Evolutionary conservation across 371 early-diverging fungal genomes (phyloP), one percentile per base, ranked within the genome.

Genomic region (Blastocladiella emersonii): DNA sequence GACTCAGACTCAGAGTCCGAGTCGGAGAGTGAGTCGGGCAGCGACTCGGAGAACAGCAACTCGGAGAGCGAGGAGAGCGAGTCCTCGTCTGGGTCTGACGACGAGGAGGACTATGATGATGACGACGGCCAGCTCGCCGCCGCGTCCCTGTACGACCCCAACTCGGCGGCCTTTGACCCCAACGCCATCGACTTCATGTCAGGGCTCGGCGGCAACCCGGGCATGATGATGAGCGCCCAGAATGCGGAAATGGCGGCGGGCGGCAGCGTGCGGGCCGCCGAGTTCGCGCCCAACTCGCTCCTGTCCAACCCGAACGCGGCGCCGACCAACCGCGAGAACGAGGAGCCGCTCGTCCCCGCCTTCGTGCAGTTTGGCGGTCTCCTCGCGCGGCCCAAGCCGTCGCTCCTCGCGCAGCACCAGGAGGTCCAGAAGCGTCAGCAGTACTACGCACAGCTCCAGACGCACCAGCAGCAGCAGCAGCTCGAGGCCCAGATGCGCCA

Each of bases 381-480:
- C 15, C 59, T 62, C 4, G 63, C 62, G 13, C 27, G 34, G 13
- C 62, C 62, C 25, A 44, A 57, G 21, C 32, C n/a, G 15, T 34
- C 62, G 34, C 59, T 68, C 13, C 68, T 66, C 35, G 66, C 65
- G 60, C 72, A 73, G 61, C 72, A 71, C 61, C 57, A 70, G n/a
- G 48, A 64, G 10, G 55, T 67, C 37, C 48, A 39, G 30, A 37
- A 57, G 48, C 68, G 66, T 13, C 62, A 62, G n/a, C 30, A 62
- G 34, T 62, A 53, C 41, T 62, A 62, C 32, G 44, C 62, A 41
- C 67, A 66, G 43, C 37, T 51, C 19, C 64, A 66, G 17, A 37
- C 48, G 61, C 66, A 62, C 48, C 71, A 71, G 32, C 68, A 67
- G 34, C 68, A 71, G 19, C 68, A 67, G 21, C 64, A 65, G 15